phyloP scores from a whole-genome alignment of 208 protist species.

The Lotmaria passim region DNA sequence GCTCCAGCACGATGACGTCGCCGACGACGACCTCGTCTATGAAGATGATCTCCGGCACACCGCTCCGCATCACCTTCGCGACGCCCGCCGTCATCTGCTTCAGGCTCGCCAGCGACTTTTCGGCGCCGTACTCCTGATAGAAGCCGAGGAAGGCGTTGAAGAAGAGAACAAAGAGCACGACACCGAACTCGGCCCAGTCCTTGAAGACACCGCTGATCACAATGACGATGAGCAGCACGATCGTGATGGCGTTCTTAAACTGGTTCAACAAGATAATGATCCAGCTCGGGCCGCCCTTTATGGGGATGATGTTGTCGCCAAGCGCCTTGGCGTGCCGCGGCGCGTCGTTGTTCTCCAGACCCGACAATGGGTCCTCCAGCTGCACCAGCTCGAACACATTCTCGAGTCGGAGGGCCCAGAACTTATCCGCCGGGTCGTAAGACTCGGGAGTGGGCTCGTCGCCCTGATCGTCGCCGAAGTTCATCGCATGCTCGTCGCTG shows the following conservation, averaged over 20 bases:
- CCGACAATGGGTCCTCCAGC: constrained; percentile 58
- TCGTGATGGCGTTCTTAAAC: constrained; percentile 88
- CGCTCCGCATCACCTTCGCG: constrained; percentile 93
- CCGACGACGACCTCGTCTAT: constrained; percentile 96
- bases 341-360: constrained; percentile 54
- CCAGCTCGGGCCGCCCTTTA: constrained; percentile 75
- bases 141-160: constrained; percentile 89
- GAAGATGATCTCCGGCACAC: constrained; percentile 85
- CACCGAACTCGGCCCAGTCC: constrained; percentile 89
- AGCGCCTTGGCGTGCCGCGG: constrained; percentile 59
- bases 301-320: constrained; percentile 84
- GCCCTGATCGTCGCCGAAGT: constrained; percentile 64
- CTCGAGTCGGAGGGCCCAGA: constrained; percentile 72
- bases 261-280: constrained; percentile 68
- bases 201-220: constrained; percentile 80
- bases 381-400: constrained; percentile 79
- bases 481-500: constrained; percentile 41
- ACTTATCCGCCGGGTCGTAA: constrained; percentile 70
- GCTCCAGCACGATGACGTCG: constrained; percentile 94
- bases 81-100: constrained; percentile 88
- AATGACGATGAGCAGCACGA: constrained; percentile 84
- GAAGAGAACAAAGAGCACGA: constrained; percentile 85
- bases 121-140: constrained; percentile 88
- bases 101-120: constrained; percentile 82
- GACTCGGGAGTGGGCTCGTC: constrained; percentile 56